phyloP scores from a whole-genome alignment of 1,284 basidiomycete species.

The Trichosporon faecale region DNA sequence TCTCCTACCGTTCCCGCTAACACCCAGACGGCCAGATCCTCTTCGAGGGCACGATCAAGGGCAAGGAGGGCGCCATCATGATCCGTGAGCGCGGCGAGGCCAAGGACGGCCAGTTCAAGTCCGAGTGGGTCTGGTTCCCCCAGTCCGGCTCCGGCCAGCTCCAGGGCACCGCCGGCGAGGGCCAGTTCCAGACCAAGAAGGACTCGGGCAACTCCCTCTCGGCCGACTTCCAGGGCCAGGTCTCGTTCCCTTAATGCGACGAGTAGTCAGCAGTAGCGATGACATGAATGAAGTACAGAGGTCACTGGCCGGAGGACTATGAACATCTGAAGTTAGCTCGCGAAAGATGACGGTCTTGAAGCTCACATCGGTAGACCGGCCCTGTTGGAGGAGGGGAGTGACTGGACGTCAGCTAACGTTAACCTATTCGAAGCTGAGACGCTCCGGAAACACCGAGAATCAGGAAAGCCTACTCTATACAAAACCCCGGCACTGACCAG shows the following conservation, averaged over 20 bases:
- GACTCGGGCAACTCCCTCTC: not conserved
- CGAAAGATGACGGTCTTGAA: too few species aligned
- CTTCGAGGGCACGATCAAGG: conserved; percentile 18
- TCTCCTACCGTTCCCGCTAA: not conserved
- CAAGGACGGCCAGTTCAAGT: not conserved
- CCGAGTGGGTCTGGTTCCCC: conserved; percentile 12
- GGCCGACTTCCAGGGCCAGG: not conserved
- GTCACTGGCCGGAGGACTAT: not conserved
- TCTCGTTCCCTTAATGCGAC: not conserved
- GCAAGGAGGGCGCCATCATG: conserved; percentile 14
- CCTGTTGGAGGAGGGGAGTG: too few species aligned
- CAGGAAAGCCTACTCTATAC: too few species aligned
- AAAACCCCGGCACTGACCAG: too few species aligned
- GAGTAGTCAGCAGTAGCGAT: not conserved
- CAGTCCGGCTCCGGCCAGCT: conserved; percentile 11
- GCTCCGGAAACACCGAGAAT: too few species aligned
- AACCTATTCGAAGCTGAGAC: too few species aligned
- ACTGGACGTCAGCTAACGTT: too few species aligned
- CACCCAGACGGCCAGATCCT: conserved; percentile 15
- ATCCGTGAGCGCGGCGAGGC: conserved; percentile 13
- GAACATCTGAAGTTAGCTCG: too few species aligned
- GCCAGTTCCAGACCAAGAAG: not conserved
- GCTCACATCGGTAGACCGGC: too few species aligned
- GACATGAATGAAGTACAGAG: not conserved
- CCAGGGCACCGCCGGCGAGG: conserved; percentile 14